Conservation (phyloP, 2,329 filamentous ascomycete genomes). For the Alternaria rosae region DNA sequence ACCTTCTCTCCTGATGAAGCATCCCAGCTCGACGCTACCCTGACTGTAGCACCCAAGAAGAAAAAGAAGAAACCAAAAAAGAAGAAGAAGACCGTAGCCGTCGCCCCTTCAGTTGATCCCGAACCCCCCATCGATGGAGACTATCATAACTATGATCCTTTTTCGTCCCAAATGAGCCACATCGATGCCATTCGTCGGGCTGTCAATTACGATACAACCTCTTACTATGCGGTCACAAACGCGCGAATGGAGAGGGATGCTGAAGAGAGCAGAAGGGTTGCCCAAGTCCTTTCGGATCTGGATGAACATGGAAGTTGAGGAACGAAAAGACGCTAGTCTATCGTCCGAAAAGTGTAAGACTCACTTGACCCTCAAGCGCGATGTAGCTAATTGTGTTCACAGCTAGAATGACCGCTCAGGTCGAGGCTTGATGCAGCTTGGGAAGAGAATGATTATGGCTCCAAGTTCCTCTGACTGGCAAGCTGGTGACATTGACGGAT, state of each 20-base stretch:
- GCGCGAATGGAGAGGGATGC: conserved; percentile 1
- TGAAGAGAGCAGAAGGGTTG: neutral
- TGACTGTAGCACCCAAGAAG: conserved; percentile 10
- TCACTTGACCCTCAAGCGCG: neutral
- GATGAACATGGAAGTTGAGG: neutral
- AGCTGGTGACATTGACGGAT: too few relatives aligned
- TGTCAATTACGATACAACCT: conserved; percentile 5
- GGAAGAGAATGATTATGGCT: too few relatives aligned
- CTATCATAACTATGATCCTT: conserved; percentile 10
- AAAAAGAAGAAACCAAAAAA: conserved; percentile 39
- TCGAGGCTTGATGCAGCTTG: neutral
- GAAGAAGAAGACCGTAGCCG: conserved; percentile 51
- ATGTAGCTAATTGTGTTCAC: neutral
- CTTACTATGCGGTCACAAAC: conserved; percentile 14
- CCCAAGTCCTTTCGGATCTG: neutral
- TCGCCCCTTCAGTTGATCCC: neutral
- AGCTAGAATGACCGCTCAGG: neutral
- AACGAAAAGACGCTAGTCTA: neutral
- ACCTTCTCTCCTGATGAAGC: neutral
- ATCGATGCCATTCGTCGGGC: conserved; percentile 18
- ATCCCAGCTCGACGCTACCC: neutral
- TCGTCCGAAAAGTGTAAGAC: neutral
- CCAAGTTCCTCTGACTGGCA: too few relatives aligned
- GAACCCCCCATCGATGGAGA: neutral
- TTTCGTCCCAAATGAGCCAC: conserved; percentile 15